Conservation (phyloP, 495 filamentous ascomycete species). For the Penicillium argentinense region DNA sequence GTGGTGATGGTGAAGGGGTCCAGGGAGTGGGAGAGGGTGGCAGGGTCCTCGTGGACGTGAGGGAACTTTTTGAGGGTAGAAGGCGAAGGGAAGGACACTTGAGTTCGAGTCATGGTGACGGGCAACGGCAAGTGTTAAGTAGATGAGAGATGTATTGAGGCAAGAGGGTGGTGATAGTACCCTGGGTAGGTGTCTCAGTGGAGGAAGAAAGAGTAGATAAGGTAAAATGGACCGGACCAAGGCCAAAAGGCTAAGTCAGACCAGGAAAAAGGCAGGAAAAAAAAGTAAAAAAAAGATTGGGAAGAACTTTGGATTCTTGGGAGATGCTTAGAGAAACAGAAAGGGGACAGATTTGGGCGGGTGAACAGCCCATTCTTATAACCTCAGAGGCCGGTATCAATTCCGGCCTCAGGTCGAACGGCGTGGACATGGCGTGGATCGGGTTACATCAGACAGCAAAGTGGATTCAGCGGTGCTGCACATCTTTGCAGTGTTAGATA, state of each 20-base stretch:
- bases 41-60: conserved; percentile 58
- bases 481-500: neutral
- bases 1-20: conserved; percentile 86
- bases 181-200: conserved; percentile 6
- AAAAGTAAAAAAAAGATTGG: conserved; percentile 12
- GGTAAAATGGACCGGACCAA: conserved; percentile 21
- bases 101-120: conserved; percentile 32
- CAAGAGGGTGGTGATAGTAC: neutral
- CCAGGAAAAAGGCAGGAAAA: conserved; percentile 14
- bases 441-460: conserved; percentile 12
- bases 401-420: conserved; percentile 25
- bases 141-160: conserved; percentile 8
- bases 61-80: conserved; percentile 52
- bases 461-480: neutral
- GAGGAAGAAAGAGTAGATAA: conserved; percentile 37
- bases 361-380: conserved; percentile 48
- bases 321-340: conserved; percentile 18
- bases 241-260: conserved; percentile 35
- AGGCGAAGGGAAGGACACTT: conserved; percentile 32
- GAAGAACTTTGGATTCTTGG: conserved; percentile 4
- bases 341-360: conserved; percentile 24
- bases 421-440: conserved; percentile 24
- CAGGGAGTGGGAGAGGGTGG: conserved; percentile 53
- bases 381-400: conserved; percentile 59
- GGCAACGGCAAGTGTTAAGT: neutral